phyloP scores from a whole-genome alignment of 139 green algal genomes.

The Monoraphidium neglectum region DNA sequence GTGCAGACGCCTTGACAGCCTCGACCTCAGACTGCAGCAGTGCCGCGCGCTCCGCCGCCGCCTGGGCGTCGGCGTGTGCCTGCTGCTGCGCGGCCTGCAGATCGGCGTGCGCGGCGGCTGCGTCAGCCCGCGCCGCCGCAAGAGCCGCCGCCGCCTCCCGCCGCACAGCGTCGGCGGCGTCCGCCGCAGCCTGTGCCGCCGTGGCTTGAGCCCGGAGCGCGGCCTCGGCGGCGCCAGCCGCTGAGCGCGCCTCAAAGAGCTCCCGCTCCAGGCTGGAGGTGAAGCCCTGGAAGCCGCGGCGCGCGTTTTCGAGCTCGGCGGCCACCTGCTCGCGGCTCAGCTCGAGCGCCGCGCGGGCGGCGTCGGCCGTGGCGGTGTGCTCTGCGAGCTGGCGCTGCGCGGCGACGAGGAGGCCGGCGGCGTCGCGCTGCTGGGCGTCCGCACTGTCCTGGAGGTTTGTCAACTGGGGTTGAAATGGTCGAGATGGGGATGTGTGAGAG shows the following conservation, averaged over 20 bases:
- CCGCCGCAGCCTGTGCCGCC: neutral
- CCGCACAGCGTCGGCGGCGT: neutral
- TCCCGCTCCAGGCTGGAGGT: too few relatives aligned
- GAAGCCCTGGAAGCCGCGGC: too few relatives aligned
- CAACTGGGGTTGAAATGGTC: too few relatives aligned
- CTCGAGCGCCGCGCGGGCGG: too few relatives aligned
- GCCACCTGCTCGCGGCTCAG: too few relatives aligned
- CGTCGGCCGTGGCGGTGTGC: too few relatives aligned
- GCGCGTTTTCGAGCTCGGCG: too few relatives aligned
- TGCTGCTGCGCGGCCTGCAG: neutral
- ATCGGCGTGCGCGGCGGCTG: neutral
- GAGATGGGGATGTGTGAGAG: too few relatives aligned
- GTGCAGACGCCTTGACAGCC: neutral
- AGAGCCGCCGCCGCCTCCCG: neutral
- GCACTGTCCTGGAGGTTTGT: too few relatives aligned
- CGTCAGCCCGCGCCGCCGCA: neutral
- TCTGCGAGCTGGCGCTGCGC: too few relatives aligned
- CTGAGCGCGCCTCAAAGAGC: neutral
- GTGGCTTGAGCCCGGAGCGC: neutral
- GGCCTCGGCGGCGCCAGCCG: neutral
- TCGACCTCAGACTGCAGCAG: neutral
- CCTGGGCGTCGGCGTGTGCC: neutral
- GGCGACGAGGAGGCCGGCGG: too few relatives aligned
- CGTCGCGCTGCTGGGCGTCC: too few relatives aligned
- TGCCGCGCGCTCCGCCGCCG: neutral